phyloP scores from a whole-genome alignment of 1,139 yeast species.

The Blastobotrys aristatus region DNA sequence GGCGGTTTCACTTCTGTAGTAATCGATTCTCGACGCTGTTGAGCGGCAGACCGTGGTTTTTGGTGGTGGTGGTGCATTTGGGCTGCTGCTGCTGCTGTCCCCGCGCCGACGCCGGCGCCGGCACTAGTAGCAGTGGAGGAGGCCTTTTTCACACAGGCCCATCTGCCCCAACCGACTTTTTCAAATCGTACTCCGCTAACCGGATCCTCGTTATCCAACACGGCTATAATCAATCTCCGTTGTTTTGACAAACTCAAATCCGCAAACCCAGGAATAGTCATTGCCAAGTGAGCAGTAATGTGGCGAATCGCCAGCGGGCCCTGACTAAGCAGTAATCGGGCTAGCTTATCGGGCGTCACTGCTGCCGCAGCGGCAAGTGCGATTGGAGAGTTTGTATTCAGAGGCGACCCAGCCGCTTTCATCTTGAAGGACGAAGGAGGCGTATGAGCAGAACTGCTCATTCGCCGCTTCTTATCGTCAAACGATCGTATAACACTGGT shows the following conservation, averaged over 20 bases:
- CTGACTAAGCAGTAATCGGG: slow-evolving; percentile 59
- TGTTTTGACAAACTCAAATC: slow-evolving; percentile 80
- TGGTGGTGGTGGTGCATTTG: slow-evolving; percentile 14
- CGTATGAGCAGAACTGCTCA: slow-evolving; percentile 1
- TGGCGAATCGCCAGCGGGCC: slow-evolving; percentile 92
- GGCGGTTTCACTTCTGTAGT: slow-evolving; percentile 34
- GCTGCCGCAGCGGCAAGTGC: slow-evolving; percentile 85
- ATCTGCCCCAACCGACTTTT: slow-evolving; percentile 97
- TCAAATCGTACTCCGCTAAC: slow-evolving; percentile 63
- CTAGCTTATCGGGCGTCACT: slow-evolving; percentile 76
- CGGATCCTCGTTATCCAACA: slow-evolving; percentile 68
- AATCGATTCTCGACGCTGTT: slow-evolving; percentile 46
- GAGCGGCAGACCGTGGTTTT: background rate
- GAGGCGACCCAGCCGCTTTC: slow-evolving; percentile 23
- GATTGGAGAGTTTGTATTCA: slow-evolving; percentile 77
- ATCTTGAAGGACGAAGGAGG: slow-evolving; percentile 3
- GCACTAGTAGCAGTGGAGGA: background rate
- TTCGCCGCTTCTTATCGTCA: slow-evolving; percentile 14
- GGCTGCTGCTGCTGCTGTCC: background rate
- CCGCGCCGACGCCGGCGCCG: background rate
- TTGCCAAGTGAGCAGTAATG: slow-evolving; percentile 71
- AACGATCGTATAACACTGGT: background rate
- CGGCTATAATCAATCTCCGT: slow-evolving; percentile 83
- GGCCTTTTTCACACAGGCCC: slow-evolving; percentile 47
- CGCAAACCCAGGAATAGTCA: slow-evolving; percentile 76